Conservation (phyloP, 176 grass and related monocot species). For the Chrysopogon serrulatus region DNA sequence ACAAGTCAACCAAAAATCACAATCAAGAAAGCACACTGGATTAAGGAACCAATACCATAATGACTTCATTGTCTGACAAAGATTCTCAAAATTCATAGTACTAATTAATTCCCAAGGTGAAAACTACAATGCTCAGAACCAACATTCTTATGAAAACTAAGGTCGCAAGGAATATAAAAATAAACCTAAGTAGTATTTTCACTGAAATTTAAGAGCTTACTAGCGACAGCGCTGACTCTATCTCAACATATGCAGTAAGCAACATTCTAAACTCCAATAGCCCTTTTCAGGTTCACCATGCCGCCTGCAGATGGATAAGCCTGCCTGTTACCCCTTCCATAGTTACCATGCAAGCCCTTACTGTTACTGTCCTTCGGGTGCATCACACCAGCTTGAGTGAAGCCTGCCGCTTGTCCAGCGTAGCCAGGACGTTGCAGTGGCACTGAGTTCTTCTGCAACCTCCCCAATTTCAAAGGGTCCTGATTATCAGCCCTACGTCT, state of each 20-base stretch:
- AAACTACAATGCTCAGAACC: neutral
- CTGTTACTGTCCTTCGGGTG: conserved; percentile 45
- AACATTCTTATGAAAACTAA: neutral
- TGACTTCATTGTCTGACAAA: neutral
- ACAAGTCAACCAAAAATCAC: neutral
- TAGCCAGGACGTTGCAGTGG: conserved; percentile 35
- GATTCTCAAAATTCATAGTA: neutral
- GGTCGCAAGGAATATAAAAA: neutral
- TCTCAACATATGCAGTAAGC: neutral
- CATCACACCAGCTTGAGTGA: conserved; percentile 27
- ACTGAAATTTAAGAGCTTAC: neutral
- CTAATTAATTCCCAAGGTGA: neutral
- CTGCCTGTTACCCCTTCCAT: conserved; percentile 30
- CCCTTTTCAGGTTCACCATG: conserved; percentile 69
- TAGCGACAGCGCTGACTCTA: neutral
- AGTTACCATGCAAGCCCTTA: conserved; percentile 34
- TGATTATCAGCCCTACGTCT: conserved; percentile 67
- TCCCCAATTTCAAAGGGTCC: conserved; percentile 45
- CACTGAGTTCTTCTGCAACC: conserved; percentile 66
- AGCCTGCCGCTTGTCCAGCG: conserved; percentile 37
- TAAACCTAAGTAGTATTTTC: neutral
- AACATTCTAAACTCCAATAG: conserved; percentile 41
- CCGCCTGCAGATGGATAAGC: conserved; percentile 8
- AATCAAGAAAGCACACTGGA: neutral
- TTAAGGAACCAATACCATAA: neutral